These are phyloP conservation scores for Candida lessepsii DNA, from an alignment of 805 yeast species.

Conservation along the genomic window DNA sequence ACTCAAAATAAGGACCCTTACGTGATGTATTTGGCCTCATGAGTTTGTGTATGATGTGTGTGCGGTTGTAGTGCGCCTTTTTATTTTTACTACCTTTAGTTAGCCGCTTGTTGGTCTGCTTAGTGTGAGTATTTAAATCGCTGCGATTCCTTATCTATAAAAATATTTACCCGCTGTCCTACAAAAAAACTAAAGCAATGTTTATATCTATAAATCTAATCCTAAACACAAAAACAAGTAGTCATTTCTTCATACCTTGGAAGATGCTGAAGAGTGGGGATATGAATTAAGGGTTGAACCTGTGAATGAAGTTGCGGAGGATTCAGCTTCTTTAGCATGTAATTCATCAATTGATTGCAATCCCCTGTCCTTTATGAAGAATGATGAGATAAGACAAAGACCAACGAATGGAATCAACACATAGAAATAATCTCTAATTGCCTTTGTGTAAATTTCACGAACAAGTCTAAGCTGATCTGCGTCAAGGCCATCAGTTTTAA, in stretches of 20 bases:
- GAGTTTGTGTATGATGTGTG: background rate
- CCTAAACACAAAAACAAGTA: no score
- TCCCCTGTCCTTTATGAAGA: constrained; percentile 35
- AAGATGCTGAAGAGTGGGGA: constrained; percentile 7
- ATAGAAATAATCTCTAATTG: constrained; percentile 34
- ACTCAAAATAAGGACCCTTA: no score
- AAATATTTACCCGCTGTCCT: no score
- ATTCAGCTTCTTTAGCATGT: constrained; percentile 7
- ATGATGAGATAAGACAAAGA: constrained; percentile 28
- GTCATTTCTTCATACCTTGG: background rate
- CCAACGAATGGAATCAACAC: constrained; percentile 35
- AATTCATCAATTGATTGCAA: constrained; percentile 36
- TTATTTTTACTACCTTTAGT: no score
- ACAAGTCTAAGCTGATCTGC: constrained; percentile 22
- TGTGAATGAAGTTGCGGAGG: background rate
- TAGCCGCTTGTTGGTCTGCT: no score
- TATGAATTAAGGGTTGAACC: constrained; percentile 4
- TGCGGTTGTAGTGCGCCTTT: background rate
- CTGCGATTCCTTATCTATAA: constrained; percentile 1
- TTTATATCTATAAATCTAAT: no score
- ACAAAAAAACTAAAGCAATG: no score
- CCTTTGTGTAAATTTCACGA: constrained; percentile 28
- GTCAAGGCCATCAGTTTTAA: constrained; percentile 21
- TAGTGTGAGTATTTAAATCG: no score
- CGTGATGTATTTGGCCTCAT: background rate